Evolutionary conservation across 257 asterid genomes (phyloP), one percentile per base, ranked within the genome.

Genomic region (Lavandula angustifolia): DNA sequence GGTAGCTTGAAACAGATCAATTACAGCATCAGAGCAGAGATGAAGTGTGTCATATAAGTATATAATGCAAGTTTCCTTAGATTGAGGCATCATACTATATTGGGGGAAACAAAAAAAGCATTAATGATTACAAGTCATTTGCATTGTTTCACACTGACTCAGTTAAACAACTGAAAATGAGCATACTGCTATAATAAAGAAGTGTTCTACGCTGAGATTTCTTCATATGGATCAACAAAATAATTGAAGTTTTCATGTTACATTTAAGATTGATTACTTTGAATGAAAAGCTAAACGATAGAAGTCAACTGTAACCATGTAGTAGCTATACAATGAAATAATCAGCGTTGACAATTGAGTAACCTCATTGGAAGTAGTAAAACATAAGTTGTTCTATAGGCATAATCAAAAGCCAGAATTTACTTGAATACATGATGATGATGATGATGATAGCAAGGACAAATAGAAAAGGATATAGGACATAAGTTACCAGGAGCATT

Each of bases 401-500:
- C 54, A 61, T 17, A 60, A 43, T 16, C 68, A 60, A 69, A 68
- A 10, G 22, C 46, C 16, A 59, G 46, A 9, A 31, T 13, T 37
- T 7, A 71, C 4, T 47, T 37, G 27, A 59, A 68, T 27, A 54
- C 60, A 60, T 6, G 33, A 42, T 11, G 54, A 66, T 11, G 54
- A 66, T 11, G 51, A 34, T 11, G 27, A 22, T 22, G 51, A 34
- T 11, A 53, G 14, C 37, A 57, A 22, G 11, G 27, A 53, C 47
- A 32, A 54, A 41, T 6, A 47, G 60, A 54, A 60, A 14, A 27
- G 51, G 46, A 60, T 22, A 27, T 16, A 41, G 6, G 12, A 49
- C 9, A 14, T 38, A 47, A 47, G 29, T 62, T 81, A 87, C 96
- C 94, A 87, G 78, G 68, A 87, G 96, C 96, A 87, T 87, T 76